phyloP scores from a whole-genome alignment of 352 stramenopile genomes.

The Phytophthora hibernalis region DNA sequence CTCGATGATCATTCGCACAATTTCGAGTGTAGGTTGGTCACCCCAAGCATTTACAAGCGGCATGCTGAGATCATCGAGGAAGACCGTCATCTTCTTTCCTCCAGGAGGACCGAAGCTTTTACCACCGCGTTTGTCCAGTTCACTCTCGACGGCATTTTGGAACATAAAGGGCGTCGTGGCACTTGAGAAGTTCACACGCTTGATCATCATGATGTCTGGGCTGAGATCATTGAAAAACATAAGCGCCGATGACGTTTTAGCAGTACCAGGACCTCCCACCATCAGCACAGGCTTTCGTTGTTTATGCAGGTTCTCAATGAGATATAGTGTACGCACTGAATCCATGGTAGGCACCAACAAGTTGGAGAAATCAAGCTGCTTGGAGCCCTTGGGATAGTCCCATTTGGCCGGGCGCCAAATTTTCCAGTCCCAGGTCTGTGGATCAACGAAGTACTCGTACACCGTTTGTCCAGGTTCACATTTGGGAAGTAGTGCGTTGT shows the following conservation, averaged over 20 bases:
- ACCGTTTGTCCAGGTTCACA: conserved; percentile 88
- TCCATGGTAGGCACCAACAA: conserved; percentile 99
- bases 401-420: conserved; percentile 95
- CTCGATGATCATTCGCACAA: conserved; percentile 98
- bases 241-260: conserved; percentile 97
- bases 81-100: conserved; percentile 99
- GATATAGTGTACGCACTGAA: conserved; percentile 95
- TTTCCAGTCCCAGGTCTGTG: conserved; percentile 94
- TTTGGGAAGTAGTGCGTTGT: conserved; percentile 92
- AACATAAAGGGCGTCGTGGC: conserved; percentile 98
- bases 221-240: conserved; percentile 98
- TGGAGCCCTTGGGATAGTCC: conserved; percentile 94
- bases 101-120: conserved; percentile 98
- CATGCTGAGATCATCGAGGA: conserved; percentile 98
- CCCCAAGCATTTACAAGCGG: conserved; percentile 98
- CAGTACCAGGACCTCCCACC: conserved; percentile 96
- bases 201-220: conserved; percentile 95
- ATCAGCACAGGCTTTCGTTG: conserved; percentile 96
- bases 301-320: conserved; percentile 93
- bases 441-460: conserved; percentile 95
- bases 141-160: conserved; percentile 97
- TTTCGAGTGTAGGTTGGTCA: conserved; percentile 98
- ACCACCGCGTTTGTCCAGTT: conserved; percentile 97
- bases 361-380: conserved; percentile 97
- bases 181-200: conserved; percentile 98